Percentiles rank a stretch among this genome's conserved stretches.
phyloP scores from a whole-genome alignment of 805 yeast species.

The Candida michaelii region DNA sequence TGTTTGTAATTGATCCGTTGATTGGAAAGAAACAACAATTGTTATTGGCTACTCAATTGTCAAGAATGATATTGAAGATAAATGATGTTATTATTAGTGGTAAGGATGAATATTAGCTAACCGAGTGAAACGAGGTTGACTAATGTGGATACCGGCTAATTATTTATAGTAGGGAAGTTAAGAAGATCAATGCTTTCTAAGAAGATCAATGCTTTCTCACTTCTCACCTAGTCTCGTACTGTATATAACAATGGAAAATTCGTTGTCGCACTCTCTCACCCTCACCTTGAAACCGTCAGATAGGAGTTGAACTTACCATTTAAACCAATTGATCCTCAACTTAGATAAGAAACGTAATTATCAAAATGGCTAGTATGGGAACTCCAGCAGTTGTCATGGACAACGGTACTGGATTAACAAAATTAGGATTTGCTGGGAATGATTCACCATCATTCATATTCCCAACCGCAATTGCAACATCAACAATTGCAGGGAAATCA shows the following conservation, averaged over 20 bases:
- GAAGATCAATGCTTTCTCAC: too few relatives aligned
- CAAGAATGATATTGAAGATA: conserved; percentile 96
- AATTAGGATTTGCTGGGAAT: conserved; percentile 97
- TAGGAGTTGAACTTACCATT: neutral
- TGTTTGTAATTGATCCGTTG: conserved; percentile 94
- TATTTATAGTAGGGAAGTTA: too few relatives aligned
- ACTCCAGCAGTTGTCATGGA: conserved; percentile 97
- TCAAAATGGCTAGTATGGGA: conserved; percentile 59
- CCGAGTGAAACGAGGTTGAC: too few relatives aligned
- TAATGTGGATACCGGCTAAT: too few relatives aligned
- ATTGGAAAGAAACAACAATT: conserved; percentile 97
- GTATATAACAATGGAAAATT: conserved; percentile 3
- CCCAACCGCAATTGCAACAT: conserved; percentile 94
- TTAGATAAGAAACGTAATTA: neutral
- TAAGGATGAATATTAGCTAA: conserved; percentile 60
- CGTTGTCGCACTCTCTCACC: conserved; percentile 1
- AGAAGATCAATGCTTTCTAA: too few relatives aligned
- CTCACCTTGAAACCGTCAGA: neutral
- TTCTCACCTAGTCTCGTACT: conserved; percentile 5
- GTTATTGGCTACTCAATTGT: conserved; percentile 91
- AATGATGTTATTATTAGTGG: conserved; percentile 94
- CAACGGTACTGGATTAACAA: conserved; percentile 98
- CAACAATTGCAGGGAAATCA: conserved; percentile 45
- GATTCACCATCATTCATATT: conserved; percentile 96
- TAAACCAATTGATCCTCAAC: too few relatives aligned